Percentiles rank a stretch among this genome's conserved stretches.
Evolutionary conservation across 1,139 yeast species (phyloP).

Genomic region (Saccharomyces hybrid): DNA sequence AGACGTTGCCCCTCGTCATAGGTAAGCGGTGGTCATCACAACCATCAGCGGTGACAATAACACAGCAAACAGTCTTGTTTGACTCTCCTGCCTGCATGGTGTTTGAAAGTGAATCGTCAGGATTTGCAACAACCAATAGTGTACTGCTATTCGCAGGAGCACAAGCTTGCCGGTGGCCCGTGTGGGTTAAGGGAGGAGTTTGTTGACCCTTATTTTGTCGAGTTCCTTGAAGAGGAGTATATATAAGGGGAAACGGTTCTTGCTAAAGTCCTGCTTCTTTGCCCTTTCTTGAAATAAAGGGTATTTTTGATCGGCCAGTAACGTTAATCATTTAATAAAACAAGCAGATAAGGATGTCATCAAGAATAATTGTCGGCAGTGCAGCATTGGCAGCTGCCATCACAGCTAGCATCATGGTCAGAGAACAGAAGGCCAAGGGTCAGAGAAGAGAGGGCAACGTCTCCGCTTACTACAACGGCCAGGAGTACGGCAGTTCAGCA

Average conservation of each 20-base stretch:
- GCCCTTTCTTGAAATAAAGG: neutral
- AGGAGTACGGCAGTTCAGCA: neutral
- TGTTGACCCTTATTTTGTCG: constrained; percentile 1
- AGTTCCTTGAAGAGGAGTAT: neutral
- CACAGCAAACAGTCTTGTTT: neutral
- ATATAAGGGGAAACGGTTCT: neutral
- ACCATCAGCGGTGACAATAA: neutral
- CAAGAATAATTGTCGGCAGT: neutral
- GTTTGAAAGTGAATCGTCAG: neutral
- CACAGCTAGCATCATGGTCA: neutral
- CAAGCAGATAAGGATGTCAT: neutral
- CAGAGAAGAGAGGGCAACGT: neutral
- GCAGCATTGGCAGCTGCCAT: neutral
- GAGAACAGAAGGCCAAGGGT: neutral
- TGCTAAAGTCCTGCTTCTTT: neutral
- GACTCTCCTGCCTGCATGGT: neutral
- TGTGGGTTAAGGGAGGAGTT: constrained; percentile 1
- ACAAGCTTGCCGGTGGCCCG: constrained; percentile 1
- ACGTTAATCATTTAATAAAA: neutral
- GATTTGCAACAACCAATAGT: neutral
- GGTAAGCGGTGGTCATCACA: neutral
- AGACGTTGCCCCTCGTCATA: neutral
- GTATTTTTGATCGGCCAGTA: neutral
- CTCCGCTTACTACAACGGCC: neutral
- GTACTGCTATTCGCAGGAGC: neutral